Base-by-base conservation (phyloP, 345 rosid species). In the rapeseed (Brassica napus) region DNA sequence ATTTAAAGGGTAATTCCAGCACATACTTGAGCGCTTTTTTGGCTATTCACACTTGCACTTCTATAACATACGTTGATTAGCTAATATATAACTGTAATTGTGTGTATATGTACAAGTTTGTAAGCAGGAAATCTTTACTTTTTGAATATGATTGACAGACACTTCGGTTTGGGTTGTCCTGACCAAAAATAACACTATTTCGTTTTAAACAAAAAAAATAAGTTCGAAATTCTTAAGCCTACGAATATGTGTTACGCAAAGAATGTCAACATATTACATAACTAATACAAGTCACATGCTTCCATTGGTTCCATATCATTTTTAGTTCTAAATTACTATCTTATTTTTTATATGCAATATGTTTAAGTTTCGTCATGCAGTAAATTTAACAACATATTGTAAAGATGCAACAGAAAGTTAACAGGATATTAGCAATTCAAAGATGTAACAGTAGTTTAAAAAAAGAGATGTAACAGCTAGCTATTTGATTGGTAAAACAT, bases 61-160 rank as follows among this genome's bases (percentile, higher is more conserved):
- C 44, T 62, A 62, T 44, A 15, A 61, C 34, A 21, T 28, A 44
- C 34, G 54, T 54, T 8, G 2, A 59, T 76, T 26, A 68, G 79
- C 79, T 68, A 30, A 76, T 44, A 31, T 14, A 32, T 76, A 14
- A 35, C 79, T 76, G 79, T 76, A 30, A 42, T 59, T 68, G n/a
- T 39, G 62, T 76, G 18, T 76, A 10, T 57, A 75, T 65, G 5
- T 16, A 54, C 57, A n/a, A 28, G 28, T 42, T 59, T 11, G 61
- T 68, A 69, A 10, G 70, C 70, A 62, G 37, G 8, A 70, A 34
- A 62, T 70, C 35, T 69, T 77, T 69, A 77, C 65, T 3, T 62
- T 62, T 69, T 77, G 6, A 69, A 32, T 67, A 68, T 49, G 30
- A 8, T 2, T 31, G 74, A 68, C 74, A 76, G 35, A 32, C 8